Evolutionary conservation across 371 early-diverging fungal species (phyloP).

Genomic region (Mortierella sp.): DNA sequence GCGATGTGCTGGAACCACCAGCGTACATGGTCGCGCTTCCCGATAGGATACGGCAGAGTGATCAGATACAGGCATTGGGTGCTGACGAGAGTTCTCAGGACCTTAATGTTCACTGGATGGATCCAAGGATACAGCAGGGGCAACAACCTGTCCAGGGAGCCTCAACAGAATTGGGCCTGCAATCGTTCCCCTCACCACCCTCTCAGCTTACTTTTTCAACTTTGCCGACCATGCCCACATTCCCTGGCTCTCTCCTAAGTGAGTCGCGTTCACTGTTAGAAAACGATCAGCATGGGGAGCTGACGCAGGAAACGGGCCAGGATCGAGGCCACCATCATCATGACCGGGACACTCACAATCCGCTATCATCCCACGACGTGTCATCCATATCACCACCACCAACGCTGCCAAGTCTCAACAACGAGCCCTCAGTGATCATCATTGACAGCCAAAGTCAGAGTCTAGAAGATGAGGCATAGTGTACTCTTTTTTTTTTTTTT

Average conservation of each 20-base stretch:
- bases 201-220: not conserved
- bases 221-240: slow-evolving; percentile 3
- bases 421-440: slow-evolving; percentile 21
- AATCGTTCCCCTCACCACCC: slow-evolving; percentile 12
- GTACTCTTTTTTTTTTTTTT: not conserved
- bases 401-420: slow-evolving; percentile 1
- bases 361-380: no score
- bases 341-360: no score
- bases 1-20: not conserved
- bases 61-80: not conserved
- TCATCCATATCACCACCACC: not conserved
- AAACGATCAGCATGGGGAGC: no score
- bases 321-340: no score
- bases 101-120: not conserved
- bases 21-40: slow-evolving; percentile 2
- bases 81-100: not conserved
- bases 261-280: not conserved
- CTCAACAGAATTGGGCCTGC: not conserved
- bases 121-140: not conserved
- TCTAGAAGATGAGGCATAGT: not conserved
- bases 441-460: slow-evolving; percentile 15
- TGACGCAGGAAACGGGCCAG: no score
- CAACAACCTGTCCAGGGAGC: not conserved
- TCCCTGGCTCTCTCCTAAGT: not conserved
- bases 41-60: not conserved